Evolutionary conservation across 2,329 filamentous ascomycete species (phyloP).

Genomic region (Pseudofabraea citricarpa): DNA sequence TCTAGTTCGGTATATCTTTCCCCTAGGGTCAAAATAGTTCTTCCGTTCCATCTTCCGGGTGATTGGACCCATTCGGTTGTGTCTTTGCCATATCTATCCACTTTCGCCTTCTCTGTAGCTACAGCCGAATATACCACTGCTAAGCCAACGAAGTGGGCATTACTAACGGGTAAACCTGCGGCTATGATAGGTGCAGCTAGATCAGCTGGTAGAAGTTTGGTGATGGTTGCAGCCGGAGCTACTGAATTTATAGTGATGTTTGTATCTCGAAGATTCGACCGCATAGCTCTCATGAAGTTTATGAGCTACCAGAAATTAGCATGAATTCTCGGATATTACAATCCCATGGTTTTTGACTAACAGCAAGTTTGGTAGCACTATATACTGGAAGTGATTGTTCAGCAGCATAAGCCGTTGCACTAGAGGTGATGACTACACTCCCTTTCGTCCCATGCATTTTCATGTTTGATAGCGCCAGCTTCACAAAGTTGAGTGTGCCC

Average conservation of each 20-base stretch:
- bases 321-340: too few species aligned
- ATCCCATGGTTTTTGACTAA: constrained; percentile 2
- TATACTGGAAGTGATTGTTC: constrained; percentile 33
- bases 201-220: constrained; percentile 25
- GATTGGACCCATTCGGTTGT: not conserved
- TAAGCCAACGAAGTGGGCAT: constrained; percentile 28
- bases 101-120: constrained; percentile 25
- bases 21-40: constrained; percentile 3
- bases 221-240: constrained; percentile 31
- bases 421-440: constrained; percentile 34
- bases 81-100: constrained; percentile 34
- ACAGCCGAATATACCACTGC: constrained; percentile 33
- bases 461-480: constrained; percentile 22
- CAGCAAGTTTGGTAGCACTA: constrained; percentile 17
- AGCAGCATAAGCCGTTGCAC: constrained; percentile 32
- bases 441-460: constrained; percentile 10
- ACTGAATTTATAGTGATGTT: constrained; percentile 34
- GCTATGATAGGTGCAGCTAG: constrained; percentile 27
- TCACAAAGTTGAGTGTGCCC: constrained; percentile 28
- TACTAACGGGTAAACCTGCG: constrained; percentile 29
- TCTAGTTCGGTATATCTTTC: constrained; percentile 3
- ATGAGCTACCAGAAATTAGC: too few species aligned
- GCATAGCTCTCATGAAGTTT: constrained; percentile 29
- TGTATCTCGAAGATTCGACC: constrained; percentile 19
- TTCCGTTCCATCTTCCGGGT: constrained; percentile 3